These are phyloP conservation scores for Stemphylium lycopersici DNA, from an alignment of 2,329 filamentous ascomycete species.

Conservation along the genomic window DNA sequence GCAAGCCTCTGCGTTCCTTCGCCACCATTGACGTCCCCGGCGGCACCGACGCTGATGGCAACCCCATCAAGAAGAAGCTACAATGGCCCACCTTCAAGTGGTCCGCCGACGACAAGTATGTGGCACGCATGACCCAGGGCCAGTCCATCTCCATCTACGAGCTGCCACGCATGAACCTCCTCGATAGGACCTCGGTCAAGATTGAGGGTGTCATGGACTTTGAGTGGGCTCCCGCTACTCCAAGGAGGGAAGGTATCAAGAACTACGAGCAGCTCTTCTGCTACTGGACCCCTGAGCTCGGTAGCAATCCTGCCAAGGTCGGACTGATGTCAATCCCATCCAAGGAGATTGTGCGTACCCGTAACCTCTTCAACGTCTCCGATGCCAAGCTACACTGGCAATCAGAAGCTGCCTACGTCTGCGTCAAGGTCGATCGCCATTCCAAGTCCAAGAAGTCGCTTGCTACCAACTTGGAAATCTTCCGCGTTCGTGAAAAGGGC, in stretches of 20 bases:
- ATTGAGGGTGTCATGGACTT: conserved; percentile 97
- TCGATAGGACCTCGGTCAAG: conserved; percentile 92
- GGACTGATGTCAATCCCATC: conserved; percentile 94
- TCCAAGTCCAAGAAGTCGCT: conserved; percentile 99
- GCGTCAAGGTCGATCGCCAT: conserved; percentile 98
- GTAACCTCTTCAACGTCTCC: conserved; percentile 97
- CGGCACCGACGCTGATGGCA: conserved; percentile 65
- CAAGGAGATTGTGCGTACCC: conserved; percentile 89
- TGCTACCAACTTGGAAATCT: conserved; percentile 96
- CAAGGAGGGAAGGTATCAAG: conserved; percentile 84
- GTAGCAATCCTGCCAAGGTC: conserved; percentile 97
- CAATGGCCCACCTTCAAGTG: conserved; percentile 99
- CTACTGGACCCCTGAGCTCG: conserved; percentile 98
- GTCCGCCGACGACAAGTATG: conserved; percentile 97
- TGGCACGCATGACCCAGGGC: conserved; percentile 86
- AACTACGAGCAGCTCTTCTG: conserved; percentile 94
- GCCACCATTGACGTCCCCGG: conserved; percentile 82
- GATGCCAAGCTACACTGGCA: conserved; percentile 99
- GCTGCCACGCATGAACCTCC: conserved; percentile 83
- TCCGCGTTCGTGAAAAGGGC: conserved; percentile 95
- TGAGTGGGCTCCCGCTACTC: conserved; percentile 90
- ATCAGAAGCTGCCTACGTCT: conserved; percentile 89
- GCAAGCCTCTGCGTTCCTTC: conserved; percentile 90
- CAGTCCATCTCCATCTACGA: conserved; percentile 92
- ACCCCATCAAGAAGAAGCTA: conserved; percentile 83